These are phyloP conservation scores for Capronia coronata DNA, from an alignment of 2,329 filamentous ascomycete genomes.

Conservation along the genomic window DNA sequence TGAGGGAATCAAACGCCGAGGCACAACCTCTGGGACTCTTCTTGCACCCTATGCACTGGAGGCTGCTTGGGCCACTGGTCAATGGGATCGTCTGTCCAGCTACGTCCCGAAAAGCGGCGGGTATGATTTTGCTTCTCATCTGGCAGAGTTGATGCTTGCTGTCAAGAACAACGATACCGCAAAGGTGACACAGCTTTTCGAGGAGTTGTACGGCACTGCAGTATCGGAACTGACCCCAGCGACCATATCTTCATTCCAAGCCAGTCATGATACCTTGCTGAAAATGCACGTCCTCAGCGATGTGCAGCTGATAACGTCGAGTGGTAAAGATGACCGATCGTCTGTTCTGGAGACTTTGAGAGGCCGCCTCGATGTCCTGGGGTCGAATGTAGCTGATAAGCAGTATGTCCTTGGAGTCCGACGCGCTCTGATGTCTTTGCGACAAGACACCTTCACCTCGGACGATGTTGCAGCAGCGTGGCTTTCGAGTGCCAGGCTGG, in stretches of 20 bases:
- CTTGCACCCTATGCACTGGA: slow-evolving; percentile 81
- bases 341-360: slow-evolving; percentile 53
- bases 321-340: slow-evolving; percentile 40
- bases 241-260: slow-evolving; percentile 71
- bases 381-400: slow-evolving; percentile 85
- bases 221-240: slow-evolving; percentile 68
- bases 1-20: slow-evolving; percentile 57
- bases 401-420: slow-evolving; percentile 84
- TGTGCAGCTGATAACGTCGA: slow-evolving; percentile 58
- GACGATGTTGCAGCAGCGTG: slow-evolving; percentile 75
- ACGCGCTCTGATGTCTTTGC: slow-evolving; percentile 78
- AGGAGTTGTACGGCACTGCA: slow-evolving; percentile 61
- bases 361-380: slow-evolving; percentile 77
- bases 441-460: slow-evolving; percentile 54
- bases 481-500: slow-evolving; percentile 77
- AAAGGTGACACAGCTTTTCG: slow-evolving; percentile 53
- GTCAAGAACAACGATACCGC: slow-evolving; percentile 49
- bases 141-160: slow-evolving; percentile 62
- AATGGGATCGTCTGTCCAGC: slow-evolving; percentile 68
- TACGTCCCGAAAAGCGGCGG: slow-evolving; percentile 50
- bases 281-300: slow-evolving; percentile 84
- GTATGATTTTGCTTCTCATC: slow-evolving; percentile 72
- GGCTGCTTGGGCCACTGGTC: slow-evolving; percentile 81
- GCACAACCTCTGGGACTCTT: slow-evolving; percentile 41
- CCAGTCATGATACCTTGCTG: slow-evolving; percentile 76